A percentile compares a stretch with the other conserved stretches of the same genome.
phyloP scores from a whole-genome alignment of 208 protist genomes.

The Vickermania ingenoplastis region DNA sequence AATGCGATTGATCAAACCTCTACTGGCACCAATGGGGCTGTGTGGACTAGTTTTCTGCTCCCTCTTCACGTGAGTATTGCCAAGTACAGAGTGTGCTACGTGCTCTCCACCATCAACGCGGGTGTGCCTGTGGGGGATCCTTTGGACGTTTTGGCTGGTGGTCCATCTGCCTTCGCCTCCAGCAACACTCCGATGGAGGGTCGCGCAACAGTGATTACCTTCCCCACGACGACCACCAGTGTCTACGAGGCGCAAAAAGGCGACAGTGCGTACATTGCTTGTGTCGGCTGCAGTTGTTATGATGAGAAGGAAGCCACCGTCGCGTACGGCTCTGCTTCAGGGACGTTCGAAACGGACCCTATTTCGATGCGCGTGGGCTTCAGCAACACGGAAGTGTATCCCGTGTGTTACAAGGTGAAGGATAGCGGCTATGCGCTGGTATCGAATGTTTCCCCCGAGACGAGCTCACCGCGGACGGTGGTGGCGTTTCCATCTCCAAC shows the following conservation, averaged over 20 bases:
- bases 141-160: slow-evolving; percentile 44
- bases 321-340: slow-evolving; percentile 49
- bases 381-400: slow-evolving; percentile 25
- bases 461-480: slow-evolving; percentile 32
- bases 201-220: slow-evolving; percentile 51
- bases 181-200: slow-evolving; percentile 82
- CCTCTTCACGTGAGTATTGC: slow-evolving; percentile 11
- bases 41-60: slow-evolving; percentile 26
- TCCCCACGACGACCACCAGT: slow-evolving; percentile 14
- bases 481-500: slow-evolving; percentile 22
- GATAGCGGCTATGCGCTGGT: slow-evolving; percentile 76
- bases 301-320: slow-evolving; percentile 27
- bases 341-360: slow-evolving; percentile 4
- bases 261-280: slow-evolving; percentile 59
- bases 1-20: slow-evolving; percentile 13
- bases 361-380: slow-evolving; percentile 67
- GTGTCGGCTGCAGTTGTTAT: slow-evolving; percentile 64
- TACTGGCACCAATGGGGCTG: slow-evolving; percentile 24
- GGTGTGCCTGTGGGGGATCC: slow-evolving; percentile 39
- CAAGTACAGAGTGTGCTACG: slow-evolving; percentile 75
- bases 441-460: slow-evolving; percentile 24
- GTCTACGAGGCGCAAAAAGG: slow-evolving; percentile 20
- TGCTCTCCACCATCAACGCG: slow-evolving; percentile 24
- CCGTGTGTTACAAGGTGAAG: slow-evolving; percentile 66
- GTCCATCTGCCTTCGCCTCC: slow-evolving; percentile 32